These are phyloP conservation scores for Aquanectria penicillioides DNA, from an alignment of 2,329 filamentous ascomycete genomes.

Conservation along the genomic window DNA sequence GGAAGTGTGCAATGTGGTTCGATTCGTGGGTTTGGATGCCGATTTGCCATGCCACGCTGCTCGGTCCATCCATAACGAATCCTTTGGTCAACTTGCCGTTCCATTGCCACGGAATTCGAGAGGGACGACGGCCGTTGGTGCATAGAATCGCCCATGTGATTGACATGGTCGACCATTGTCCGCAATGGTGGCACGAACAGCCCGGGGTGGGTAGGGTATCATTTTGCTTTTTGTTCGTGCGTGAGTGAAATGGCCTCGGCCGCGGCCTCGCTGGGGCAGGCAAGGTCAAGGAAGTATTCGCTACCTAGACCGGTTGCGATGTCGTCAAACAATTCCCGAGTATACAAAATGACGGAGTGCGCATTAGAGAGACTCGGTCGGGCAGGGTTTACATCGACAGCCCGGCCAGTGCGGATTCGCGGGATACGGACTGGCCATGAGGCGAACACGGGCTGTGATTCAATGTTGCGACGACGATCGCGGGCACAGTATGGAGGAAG, in stretches of 20 bases:
- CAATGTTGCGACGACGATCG: constrained; percentile 24
- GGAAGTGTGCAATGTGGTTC: constrained; percentile 31
- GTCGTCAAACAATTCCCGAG: constrained; percentile 25
- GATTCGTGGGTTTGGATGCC: constrained; percentile 31
- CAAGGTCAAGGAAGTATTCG: constrained; percentile 22
- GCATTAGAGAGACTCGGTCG: constrained; percentile 18
- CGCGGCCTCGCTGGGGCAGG: neutral
- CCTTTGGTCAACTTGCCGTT: constrained; percentile 23
- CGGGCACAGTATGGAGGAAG: constrained; percentile 17
- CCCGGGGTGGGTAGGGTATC: constrained; percentile 34
- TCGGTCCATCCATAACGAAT: constrained; percentile 33
- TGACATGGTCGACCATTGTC: constrained; percentile 37
- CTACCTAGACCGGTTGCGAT: constrained; percentile 30
- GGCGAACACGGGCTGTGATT: constrained; percentile 15
- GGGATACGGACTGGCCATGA: constrained; percentile 11
- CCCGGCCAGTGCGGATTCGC: constrained; percentile 20
- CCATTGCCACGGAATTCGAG: constrained; percentile 18
- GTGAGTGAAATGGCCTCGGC: constrained; percentile 18
- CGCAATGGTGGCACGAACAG: constrained; percentile 38
- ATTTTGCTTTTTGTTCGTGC: constrained; percentile 33
- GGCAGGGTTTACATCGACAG: constrained; percentile 15
- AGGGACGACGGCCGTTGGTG: constrained; percentile 24
- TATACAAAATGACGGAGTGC: constrained; percentile 27
- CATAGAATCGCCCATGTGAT: constrained; percentile 41
- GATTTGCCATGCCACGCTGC: constrained; percentile 23